These are phyloP conservation scores for Corylus americana DNA, from an alignment of 306 rosid species.

Conservation along the genomic window DNA sequence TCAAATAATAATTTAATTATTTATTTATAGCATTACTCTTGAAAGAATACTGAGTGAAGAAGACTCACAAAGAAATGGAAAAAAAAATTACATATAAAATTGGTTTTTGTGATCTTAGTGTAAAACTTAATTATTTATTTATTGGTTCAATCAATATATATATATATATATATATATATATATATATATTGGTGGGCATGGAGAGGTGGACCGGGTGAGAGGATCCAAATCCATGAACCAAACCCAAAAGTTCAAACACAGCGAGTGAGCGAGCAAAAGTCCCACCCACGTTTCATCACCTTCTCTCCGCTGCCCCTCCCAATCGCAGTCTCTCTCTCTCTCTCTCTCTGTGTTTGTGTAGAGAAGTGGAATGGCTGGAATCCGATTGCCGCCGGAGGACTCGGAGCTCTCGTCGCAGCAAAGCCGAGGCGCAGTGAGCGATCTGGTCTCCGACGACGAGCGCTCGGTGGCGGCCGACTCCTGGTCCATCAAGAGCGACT, in stretches of 20 bases:
- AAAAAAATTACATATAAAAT: no score
- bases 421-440: constrained; percentile 51
- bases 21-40: no score
- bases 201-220: not conserved
- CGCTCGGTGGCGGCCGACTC: constrained; percentile 95
- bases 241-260: not conserved
- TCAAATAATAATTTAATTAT: no score
- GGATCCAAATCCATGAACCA: not conserved
- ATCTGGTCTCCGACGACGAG: constrained; percentile 89
- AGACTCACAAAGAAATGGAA: no score
- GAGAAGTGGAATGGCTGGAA: constrained; percentile 55
- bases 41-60: no score
- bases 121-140: no score
- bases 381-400: constrained; percentile 77
- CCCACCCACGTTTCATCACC: not conserved
- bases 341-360: not conserved
- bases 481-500: constrained; percentile 98
- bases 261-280: not conserved
- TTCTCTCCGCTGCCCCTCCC: not conserved
- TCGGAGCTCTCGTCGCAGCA: constrained; percentile 65
- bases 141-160: no score
- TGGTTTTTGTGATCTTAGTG: not conserved
- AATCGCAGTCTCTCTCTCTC: not conserved
- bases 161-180: no score
- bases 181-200: not conserved